phyloP scores from a whole-genome alignment of 345 rosid species.

The Arabis alpina region DNA sequence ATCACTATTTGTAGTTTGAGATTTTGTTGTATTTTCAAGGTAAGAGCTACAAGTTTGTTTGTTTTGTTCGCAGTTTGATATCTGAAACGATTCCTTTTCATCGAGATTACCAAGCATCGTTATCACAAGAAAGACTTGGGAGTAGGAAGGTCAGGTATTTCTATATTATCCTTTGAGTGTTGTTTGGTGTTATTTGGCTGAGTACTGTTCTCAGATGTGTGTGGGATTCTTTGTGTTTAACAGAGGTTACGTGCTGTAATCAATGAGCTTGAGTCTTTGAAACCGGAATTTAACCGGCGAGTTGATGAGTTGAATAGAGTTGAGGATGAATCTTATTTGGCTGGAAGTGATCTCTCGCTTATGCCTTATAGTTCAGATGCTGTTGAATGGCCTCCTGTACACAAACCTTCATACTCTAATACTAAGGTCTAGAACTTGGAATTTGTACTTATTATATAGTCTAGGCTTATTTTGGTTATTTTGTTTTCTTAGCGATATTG shows the following conservation, averaged over 20 bases:
- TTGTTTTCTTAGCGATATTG: slow-evolving; percentile 27
- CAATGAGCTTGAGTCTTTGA: slow-evolving; percentile 78
- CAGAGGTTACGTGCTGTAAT: slow-evolving; percentile 73
- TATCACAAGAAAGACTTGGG: slow-evolving; percentile 57
- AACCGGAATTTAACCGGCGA: slow-evolving; percentile 66
- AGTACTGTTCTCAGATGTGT: slow-evolving; percentile 15
- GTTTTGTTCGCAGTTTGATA: slow-evolving; percentile 63
- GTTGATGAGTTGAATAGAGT: slow-evolving; percentile 59
- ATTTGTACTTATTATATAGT: not conserved
- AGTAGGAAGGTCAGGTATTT: slow-evolving; percentile 69
- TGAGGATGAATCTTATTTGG: slow-evolving; percentile 36
- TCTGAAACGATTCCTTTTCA: slow-evolving; percentile 94
- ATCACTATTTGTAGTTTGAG: not conserved
- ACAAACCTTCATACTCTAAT: slow-evolving; percentile 44
- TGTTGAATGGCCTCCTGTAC: slow-evolving; percentile 52
- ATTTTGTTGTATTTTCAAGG: not conserved
- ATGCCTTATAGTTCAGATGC: slow-evolving; percentile 45
- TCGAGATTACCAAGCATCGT: slow-evolving; percentile 70
- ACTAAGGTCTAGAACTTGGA: slow-evolving; percentile 45
- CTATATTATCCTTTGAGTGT: slow-evolving; percentile 25
- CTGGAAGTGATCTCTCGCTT: slow-evolving; percentile 47
- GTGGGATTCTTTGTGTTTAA: slow-evolving; percentile 13
- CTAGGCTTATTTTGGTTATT: not conserved
- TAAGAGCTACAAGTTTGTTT: slow-evolving; percentile 25
- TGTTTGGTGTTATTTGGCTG: slow-evolving; percentile 12